Percentiles rank a stretch among this genome's conserved stretches.
phyloP scores from a whole-genome alignment of 2,329 filamentous ascomycete genomes.

The Sporothrix schenckii region DNA sequence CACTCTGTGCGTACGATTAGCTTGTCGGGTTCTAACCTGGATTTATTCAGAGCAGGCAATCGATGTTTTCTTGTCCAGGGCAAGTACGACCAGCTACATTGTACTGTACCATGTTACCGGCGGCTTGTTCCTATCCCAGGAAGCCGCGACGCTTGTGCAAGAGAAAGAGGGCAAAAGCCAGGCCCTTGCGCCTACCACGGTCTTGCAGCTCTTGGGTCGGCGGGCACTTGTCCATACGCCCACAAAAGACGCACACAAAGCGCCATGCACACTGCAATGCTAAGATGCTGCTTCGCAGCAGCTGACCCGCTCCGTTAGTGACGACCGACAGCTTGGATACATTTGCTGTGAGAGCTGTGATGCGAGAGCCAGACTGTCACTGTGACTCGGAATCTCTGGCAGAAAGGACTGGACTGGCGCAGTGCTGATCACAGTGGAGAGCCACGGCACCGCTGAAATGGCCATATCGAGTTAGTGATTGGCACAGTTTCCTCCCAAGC shows the following conservation, averaged over 20 bases:
- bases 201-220: background rate
- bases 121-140: slow-evolving; percentile 1
- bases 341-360: background rate
- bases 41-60: background rate
- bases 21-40: slow-evolving; percentile 4
- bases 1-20: background rate
- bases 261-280: slow-evolving; percentile 26
- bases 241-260: slow-evolving; percentile 18
- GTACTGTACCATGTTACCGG: background rate
- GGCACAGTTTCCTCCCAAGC: slow-evolving; percentile 24
- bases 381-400: slow-evolving; percentile 15
- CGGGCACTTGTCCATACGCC: background rate
- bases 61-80: slow-evolving; percentile 20
- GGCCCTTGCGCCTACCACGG: too few species aligned
- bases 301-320: too few species aligned
- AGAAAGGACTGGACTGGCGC: slow-evolving; percentile 17
- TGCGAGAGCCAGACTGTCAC: slow-evolving; percentile 1
- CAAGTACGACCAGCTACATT: slow-evolving; percentile 12
- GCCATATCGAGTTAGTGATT: slow-evolving; percentile 20
- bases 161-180: too few species aligned
- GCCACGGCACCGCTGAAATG: background rate
- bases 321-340: too few species aligned
- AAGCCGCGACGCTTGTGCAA: slow-evolving; percentile 7
- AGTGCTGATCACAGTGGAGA: slow-evolving; percentile 27
- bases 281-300: background rate